Evolutionary conservation across 441 rosid genomes (phyloP).

Genomic region (Pelargonium citronellum): DNA sequence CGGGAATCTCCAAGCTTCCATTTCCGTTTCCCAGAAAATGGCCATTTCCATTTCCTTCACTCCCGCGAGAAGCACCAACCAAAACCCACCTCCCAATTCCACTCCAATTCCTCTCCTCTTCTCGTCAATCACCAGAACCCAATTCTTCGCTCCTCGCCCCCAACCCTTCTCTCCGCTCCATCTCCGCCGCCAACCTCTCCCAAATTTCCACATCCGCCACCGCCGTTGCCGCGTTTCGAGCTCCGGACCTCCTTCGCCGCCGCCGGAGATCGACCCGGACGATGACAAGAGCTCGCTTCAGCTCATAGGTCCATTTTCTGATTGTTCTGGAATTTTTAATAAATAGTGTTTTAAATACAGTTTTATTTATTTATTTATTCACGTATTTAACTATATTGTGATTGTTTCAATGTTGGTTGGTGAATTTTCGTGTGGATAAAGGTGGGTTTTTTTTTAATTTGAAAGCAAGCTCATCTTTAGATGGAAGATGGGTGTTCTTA

Average conservation of each 20-base stretch:
- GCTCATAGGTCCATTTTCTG: not conserved
- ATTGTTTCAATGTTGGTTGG: not conserved
- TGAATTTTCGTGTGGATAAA: not conserved
- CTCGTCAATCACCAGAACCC: not conserved
- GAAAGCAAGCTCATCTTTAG: not conserved
- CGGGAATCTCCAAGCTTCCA: not conserved
- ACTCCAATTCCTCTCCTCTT: not conserved
- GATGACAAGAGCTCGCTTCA: constrained; percentile 5
- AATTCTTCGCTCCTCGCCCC: not conserved
- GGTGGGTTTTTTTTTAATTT: not conserved
- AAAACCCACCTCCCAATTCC: not conserved
- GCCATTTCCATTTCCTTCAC: not conserved
- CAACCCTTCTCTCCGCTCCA: constrained; percentile 4
- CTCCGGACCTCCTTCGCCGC: not conserved
- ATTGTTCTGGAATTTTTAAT: not conserved
- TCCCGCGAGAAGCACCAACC: not conserved
- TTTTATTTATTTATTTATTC: not conserved
- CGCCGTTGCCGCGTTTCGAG: not conserved
- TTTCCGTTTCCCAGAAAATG: not conserved
- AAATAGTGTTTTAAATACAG: not conserved
- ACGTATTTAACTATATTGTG: not conserved
- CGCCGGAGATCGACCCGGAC: constrained; percentile 2
- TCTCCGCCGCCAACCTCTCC: not conserved
- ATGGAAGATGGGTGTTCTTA: not conserved
- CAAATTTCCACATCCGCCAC: not conserved